Base-by-base conservation (phyloP, 495 filamentous ascomycete species). In the Hypoxylon perforatum region DNA sequence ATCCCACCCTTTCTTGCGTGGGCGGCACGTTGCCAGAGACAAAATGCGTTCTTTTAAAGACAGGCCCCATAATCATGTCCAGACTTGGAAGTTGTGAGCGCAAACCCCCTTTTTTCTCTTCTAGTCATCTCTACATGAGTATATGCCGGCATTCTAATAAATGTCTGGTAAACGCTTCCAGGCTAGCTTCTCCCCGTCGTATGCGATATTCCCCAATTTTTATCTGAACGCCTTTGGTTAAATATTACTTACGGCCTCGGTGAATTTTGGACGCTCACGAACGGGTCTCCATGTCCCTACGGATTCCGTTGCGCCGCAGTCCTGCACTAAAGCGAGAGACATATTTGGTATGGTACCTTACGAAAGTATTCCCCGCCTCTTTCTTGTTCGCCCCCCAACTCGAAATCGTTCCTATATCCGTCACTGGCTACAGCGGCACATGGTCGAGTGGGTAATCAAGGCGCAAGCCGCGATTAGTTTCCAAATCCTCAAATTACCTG, bases 1-100 rank as follows among this genome's bases (percentile, higher is more conserved):
- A 69, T 69, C 56, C 66, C 39, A 69, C 66, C 50, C 47, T 65
- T 44, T 61, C 52, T 57, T 69, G 59, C 65, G 60, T 69, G 48
- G 36, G 54, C 60, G 60, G 60, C 65, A 69, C 55, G 50, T 64
- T 63, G 54, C 25, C 19, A 63, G 65, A 67, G 35, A 62, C 39
- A 33, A 14, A 51, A 55, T 59, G 57, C 52, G 51, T 57, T 57
- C 57, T 62, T 48, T 62, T 57, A 51, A 36, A 54, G 33, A 23
- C 11, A 10, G 33, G 44, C 47, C 48, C 53, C 58, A 48, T 67
- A 58, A 46, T 46, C 54, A 19, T 46, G 47, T 50, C 58, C 54
- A 54, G 46, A 39, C 54, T 56, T 44, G 65, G 65, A 68, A 68
- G 65, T 28, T 63, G 65, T 42, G 33, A 46, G 30, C 12, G 22